Evolutionary conservation across 2,329 filamentous ascomycete species (phyloP).

Genomic region (Ascochyta viciae-villosae): DNA sequence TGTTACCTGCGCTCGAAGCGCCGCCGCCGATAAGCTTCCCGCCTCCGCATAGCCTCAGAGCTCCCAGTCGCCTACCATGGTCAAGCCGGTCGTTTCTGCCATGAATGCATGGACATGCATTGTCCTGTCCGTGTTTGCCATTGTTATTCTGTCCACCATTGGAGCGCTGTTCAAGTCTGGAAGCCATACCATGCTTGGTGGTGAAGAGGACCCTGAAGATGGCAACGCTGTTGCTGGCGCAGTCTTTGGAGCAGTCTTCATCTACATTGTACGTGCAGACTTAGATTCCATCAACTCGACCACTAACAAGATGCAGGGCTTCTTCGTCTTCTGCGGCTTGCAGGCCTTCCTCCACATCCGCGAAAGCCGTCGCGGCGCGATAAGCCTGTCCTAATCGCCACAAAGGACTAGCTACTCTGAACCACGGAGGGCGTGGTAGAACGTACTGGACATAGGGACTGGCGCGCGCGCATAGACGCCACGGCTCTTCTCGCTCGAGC

Average conservation of each 20-base stretch:
- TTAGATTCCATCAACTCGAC: background rate
- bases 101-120: conserved; percentile 95
- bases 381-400: conserved; percentile 68
- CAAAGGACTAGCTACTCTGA: background rate
- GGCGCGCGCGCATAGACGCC: background rate
- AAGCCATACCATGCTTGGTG: conserved; percentile 85
- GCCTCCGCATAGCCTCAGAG: conserved; percentile 16
- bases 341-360: conserved; percentile 87
- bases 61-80: conserved; percentile 66
- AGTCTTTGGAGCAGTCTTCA: conserved; percentile 84
- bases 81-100: conserved; percentile 94
- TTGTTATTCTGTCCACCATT: conserved; percentile 69
- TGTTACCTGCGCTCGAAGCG: conserved; percentile 11
- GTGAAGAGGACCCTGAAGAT: conserved; percentile 72
- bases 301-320: conserved; percentile 60
- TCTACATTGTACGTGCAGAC: conserved; percentile 77
- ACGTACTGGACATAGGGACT: background rate
- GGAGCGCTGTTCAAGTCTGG: conserved; percentile 76
- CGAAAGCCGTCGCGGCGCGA: conserved; percentile 82
- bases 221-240: conserved; percentile 80
- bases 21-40: conserved; percentile 21
- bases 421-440: background rate
- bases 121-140: conserved; percentile 69
- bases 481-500: background rate
- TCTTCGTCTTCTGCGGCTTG: conserved; percentile 89